Base-by-base conservation (phyloP, 208 protist species). In the Acanthamoeba culbertsoni region DNA sequence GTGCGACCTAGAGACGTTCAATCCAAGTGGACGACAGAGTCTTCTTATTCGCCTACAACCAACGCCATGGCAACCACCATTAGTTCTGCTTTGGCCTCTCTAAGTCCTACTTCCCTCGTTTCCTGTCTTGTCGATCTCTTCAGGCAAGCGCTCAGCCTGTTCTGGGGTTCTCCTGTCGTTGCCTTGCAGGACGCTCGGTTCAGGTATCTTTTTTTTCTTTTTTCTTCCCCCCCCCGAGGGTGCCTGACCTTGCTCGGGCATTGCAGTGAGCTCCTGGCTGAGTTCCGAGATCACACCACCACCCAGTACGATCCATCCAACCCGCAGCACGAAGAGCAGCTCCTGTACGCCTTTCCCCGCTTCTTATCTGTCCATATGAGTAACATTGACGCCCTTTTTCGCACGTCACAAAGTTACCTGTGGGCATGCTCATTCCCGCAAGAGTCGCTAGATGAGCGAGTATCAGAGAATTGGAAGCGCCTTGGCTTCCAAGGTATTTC, bases 251-350 rank as follows among this genome's bases (percentile, higher is more conserved):
- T 7, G 4, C 16, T 4, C 8, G 16, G 7, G 28, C 63, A 6
- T 2, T n/a, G 2, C 77, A 86, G 77, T 20, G 45, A 55, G 35
- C 48, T 68, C 28, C 35, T 89, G 31, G 79, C 28, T 12, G 79
- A 89, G 79, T 89, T 89, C n/a, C 45, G 53, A 20, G 40, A 2
- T 2, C 28, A 65, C 20, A 89, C 53, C 12, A 89, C 45, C 1
- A 26, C 33, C 31, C 45, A 35, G 28, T 89, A 89, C 79, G 79
- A 89, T 31, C 79, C 51, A 2, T 12, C 3, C 51, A 89, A 89
- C 79, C 31, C 45, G 10, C 33, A 89, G 23, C 79, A 89, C 79
- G 79, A 89, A 33, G 79, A 59, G 31, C 79, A 89, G 53, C 79
- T 89, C 33, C 53, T 89, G 51, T 65, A 68, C 71, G 71, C 16